phyloP scores from a whole-genome alignment of 2,329 filamentous ascomycete species.

The Xylaria sp. region DNA sequence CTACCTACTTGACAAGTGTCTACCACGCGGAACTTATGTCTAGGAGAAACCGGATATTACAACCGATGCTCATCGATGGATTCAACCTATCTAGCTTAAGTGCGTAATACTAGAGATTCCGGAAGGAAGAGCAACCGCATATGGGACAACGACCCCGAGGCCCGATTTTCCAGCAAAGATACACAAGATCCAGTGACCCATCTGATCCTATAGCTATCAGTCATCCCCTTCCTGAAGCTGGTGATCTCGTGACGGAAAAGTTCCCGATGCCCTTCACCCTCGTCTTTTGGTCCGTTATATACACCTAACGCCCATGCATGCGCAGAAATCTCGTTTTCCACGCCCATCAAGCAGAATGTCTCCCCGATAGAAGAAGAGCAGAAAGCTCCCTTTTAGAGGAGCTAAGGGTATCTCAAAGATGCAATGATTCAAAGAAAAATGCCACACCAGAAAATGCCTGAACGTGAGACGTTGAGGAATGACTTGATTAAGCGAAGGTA shows the following conservation, averaged over 20 bases:
- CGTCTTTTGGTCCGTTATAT: not conserved
- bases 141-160: not conserved
- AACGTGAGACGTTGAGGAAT: slow-evolving; percentile 6
- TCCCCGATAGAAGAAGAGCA: slow-evolving; percentile 24
- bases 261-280: not conserved
- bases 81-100: slow-evolving; percentile 3
- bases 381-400: slow-evolving; percentile 24
- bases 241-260: not conserved
- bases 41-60: not conserved
- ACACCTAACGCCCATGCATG: not conserved
- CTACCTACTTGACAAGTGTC: not conserved
- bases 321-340: not conserved
- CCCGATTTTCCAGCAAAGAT: not conserved
- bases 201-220: not conserved
- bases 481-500: slow-evolving; percentile 2
- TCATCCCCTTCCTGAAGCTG: not conserved
- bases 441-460: slow-evolving; percentile 28
- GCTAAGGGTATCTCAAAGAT: slow-evolving; percentile 42
- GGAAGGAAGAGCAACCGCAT: not conserved
- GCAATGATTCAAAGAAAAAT: slow-evolving; percentile 21
- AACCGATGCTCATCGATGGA: not conserved
- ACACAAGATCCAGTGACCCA: not conserved
- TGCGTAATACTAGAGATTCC: not conserved
- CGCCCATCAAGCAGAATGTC: slow-evolving; percentile 10
- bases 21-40: not conserved